Evolutionary conservation across 768 basidiomycete species (phyloP).

Genomic region (Mycena rebaudengoi): DNA sequence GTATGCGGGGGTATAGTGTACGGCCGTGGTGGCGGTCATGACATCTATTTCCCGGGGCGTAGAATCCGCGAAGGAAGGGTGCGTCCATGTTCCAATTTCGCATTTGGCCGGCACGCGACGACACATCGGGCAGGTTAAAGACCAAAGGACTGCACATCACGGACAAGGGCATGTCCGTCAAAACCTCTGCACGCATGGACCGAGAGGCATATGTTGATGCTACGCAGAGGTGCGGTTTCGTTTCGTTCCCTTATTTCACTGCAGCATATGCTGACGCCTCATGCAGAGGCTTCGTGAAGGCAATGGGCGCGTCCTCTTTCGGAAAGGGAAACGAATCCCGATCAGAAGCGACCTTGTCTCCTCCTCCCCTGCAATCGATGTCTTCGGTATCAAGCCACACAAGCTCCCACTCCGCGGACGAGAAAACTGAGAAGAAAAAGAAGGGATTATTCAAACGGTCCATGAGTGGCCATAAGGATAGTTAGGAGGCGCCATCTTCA

Average conservation of each 20-base stretch:
- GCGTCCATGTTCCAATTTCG: conserved; percentile 32
- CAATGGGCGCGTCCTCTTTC: conserved; percentile 55
- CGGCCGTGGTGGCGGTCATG: conserved; percentile 47
- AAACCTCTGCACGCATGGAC: conserved; percentile 66
- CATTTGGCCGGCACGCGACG: background rate
- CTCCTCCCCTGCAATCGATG: conserved; percentile 29
- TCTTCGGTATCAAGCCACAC: conserved; percentile 34
- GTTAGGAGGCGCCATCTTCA: background rate
- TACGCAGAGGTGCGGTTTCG: conserved; percentile 69
- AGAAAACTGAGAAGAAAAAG: conserved; percentile 43
- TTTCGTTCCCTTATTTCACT: background rate
- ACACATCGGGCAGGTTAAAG: conserved; percentile 54
- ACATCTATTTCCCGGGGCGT: conserved; percentile 51
- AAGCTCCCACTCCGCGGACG: conserved; percentile 30
- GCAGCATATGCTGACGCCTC: background rate
- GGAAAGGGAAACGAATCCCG: conserved; percentile 34
- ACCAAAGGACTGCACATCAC: conserved; percentile 65
- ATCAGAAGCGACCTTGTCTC: conserved; percentile 7
- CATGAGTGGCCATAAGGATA: background rate
- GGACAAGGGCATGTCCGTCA: conserved; percentile 68
- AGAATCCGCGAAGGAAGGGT: conserved; percentile 65
- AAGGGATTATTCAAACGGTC: conserved; percentile 15
- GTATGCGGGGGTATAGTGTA: conserved; percentile 57
- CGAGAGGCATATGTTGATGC: conserved; percentile 76
- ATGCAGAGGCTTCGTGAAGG: conserved; percentile 62